Percentiles rank a stretch among this genome's conserved stretches.
Conservation (phyloP, 78 protist species). For the Bodo saltans region DNA sequence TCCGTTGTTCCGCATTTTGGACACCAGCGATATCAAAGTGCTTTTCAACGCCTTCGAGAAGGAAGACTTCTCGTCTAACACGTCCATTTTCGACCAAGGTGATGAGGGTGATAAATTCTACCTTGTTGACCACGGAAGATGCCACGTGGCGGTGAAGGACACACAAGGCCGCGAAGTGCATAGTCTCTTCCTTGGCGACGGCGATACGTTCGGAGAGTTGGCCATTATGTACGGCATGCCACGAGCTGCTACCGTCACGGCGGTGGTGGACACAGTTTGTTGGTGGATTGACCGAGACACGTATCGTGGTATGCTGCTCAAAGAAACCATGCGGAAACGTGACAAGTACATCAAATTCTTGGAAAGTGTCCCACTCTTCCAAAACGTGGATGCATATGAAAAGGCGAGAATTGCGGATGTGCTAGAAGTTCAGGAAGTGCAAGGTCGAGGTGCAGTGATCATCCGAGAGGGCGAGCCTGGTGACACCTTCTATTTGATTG, state of each 20-base stretch:
- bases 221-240: slow-evolving; percentile 80
- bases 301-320: slow-evolving; percentile 70
- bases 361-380: slow-evolving; percentile 56
- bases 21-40: background rate
- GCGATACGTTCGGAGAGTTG: slow-evolving; percentile 21
- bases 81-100: slow-evolving; percentile 33
- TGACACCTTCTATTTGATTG: slow-evolving; percentile 10
- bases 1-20: slow-evolving; percentile 6
- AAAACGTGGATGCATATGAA: slow-evolving; percentile 8
- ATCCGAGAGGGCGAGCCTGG: background rate
- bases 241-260: slow-evolving; percentile 77
- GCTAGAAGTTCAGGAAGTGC: background rate
- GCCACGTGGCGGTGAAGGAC: slow-evolving; percentile 9
- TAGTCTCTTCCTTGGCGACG: background rate
- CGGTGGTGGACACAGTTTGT: slow-evolving; percentile 5
- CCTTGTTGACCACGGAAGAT: slow-evolving; percentile 14
- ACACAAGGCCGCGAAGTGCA: background rate
- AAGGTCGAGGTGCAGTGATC: background rate
- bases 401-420: slow-evolving; percentile 8
- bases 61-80: background rate
- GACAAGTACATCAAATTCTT: slow-evolving; percentile 74
- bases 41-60: slow-evolving; percentile 13
- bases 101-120: slow-evolving; percentile 43
- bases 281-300: slow-evolving; percentile 76
- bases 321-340: slow-evolving; percentile 64